Evolutionary conservation across 805 yeast species (phyloP).

Genomic region (Ogataea angusta): DNA sequence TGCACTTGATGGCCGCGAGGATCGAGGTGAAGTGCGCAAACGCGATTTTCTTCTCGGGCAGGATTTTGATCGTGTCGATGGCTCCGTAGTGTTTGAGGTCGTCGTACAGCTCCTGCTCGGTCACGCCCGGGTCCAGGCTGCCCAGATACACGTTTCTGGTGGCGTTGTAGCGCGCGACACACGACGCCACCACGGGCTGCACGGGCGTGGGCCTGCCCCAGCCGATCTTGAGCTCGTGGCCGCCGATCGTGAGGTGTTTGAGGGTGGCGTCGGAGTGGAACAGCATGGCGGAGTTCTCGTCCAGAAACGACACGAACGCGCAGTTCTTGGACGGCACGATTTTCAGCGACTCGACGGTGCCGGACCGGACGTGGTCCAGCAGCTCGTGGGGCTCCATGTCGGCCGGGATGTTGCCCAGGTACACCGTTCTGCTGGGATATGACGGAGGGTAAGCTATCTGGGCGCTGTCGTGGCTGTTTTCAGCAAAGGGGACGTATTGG

Average conservation of each 20-base stretch:
- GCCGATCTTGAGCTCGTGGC: slow-evolving; percentile 80
- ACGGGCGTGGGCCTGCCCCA: slow-evolving; percentile 87
- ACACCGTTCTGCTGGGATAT: slow-evolving; percentile 71
- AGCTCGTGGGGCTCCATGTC: slow-evolving; percentile 77
- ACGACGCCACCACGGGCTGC: slow-evolving; percentile 67
- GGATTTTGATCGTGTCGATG: slow-evolving; percentile 79
- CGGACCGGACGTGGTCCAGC: slow-evolving; percentile 87
- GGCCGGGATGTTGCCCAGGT: slow-evolving; percentile 84
- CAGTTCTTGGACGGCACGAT: slow-evolving; percentile 82
- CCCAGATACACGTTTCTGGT: slow-evolving; percentile 93
- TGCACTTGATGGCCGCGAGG: slow-evolving; percentile 81
- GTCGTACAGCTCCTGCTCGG: slow-evolving; percentile 61
- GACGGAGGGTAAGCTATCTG: slow-evolving; percentile 8
- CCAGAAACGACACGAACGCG: slow-evolving; percentile 87
- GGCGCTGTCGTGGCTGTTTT: slow-evolving; percentile 1
- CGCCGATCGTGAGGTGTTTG: slow-evolving; percentile 75
- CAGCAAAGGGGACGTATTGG: slow-evolving; percentile 6
- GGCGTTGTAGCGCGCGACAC: slow-evolving; percentile 83
- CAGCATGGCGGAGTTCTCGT: slow-evolving; percentile 80
- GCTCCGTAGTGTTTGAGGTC: slow-evolving; percentile 75
- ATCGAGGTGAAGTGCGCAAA: slow-evolving; percentile 89
- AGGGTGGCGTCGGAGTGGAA: slow-evolving; percentile 93
- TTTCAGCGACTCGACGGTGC: slow-evolving; percentile 76
- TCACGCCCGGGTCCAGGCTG: slow-evolving; percentile 54
- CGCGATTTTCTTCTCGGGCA: slow-evolving; percentile 79